Percentiles rank a stretch among this genome's conserved stretches.
Conservation (phyloP, 257 asterid genomes). For the Prunella vulgaris region DNA sequence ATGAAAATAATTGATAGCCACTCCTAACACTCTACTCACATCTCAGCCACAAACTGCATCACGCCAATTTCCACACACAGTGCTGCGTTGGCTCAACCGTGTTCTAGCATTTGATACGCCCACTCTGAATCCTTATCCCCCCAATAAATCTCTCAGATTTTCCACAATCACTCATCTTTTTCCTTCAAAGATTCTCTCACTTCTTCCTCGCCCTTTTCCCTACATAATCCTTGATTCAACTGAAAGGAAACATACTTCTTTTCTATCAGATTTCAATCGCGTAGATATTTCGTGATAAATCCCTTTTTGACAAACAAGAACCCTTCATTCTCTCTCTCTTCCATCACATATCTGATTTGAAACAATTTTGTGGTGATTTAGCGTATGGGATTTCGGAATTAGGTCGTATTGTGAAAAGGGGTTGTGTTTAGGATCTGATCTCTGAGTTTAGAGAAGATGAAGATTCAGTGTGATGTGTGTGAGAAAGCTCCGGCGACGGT, state of each 20-base stretch:
- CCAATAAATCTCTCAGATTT: neutral
- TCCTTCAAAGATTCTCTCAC: neutral
- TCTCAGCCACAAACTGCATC: conserved; percentile 38
- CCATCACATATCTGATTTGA: conserved; percentile 3
- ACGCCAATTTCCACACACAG: conserved; percentile 2
- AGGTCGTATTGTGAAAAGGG: conserved; percentile 10
- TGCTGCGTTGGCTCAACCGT: conserved; percentile 31
- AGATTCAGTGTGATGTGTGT: conserved; percentile 98
- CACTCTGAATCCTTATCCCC: conserved; percentile 19
- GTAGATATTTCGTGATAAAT: conserved; percentile 11
- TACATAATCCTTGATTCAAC: neutral
- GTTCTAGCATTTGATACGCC: conserved; percentile 40
- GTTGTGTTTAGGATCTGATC: neutral
- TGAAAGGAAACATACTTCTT: neutral
- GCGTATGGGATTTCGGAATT: neutral
- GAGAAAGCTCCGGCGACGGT: conserved; percentile 93
- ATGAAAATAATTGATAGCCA: conserved; percentile 29
- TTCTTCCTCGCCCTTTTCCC: neutral
- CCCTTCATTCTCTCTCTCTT: conserved; percentile 6
- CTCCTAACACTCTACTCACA: conserved; percentile 10
- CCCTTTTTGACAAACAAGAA: conserved; percentile 10
- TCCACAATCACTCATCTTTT: conserved; percentile 13
- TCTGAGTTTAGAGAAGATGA: conserved; percentile 40
- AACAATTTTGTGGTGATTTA: no score
- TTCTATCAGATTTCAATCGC: neutral